A percentile compares a stretch with the other conserved stretches of the same genome.
phyloP scores from a whole-genome alignment of 2,329 filamentous ascomycete genomes.

The Dothideomycetidae sp. region DNA sequence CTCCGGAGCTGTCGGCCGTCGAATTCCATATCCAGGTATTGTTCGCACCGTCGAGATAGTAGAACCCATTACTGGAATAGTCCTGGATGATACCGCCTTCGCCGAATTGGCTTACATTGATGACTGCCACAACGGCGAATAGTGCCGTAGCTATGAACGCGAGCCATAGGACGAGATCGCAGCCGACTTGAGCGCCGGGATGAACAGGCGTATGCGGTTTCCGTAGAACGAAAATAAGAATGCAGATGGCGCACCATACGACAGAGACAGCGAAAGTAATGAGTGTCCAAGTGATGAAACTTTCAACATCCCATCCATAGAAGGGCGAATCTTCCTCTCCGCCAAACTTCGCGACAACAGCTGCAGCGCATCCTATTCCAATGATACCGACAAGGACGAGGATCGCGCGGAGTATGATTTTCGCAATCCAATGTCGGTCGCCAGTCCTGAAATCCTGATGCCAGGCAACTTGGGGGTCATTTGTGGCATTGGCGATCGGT shows the following conservation, averaged over 20 bases:
- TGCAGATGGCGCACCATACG: conserved; percentile 20
- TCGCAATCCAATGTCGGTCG: conserved; percentile 19
- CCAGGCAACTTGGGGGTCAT: too few species aligned
- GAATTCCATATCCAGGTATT: not conserved
- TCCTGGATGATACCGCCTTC: conserved; percentile 7
- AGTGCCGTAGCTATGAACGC: conserved; percentile 19
- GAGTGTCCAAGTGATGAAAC: conserved; percentile 16
- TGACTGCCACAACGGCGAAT: conserved; percentile 15
- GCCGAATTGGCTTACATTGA: conserved; percentile 15
- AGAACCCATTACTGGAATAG: not conserved
- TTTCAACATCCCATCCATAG: conserved; percentile 13
- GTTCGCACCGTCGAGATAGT: not conserved
- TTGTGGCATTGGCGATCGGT: too few species aligned
- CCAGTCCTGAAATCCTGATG: too few species aligned
- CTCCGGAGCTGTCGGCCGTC: not conserved
- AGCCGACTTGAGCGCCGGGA: conserved; percentile 22
- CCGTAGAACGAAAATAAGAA: conserved; percentile 18
- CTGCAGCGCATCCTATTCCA: conserved; percentile 20
- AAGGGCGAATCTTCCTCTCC: conserved; percentile 1
- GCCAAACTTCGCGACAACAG: too few species aligned
- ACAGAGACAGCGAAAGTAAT: conserved; percentile 16
- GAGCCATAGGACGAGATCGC: conserved; percentile 25
- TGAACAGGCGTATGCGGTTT: conserved; percentile 17
- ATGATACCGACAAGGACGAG: conserved; percentile 19
- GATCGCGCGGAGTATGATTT: conserved; percentile 16